Percentiles rank a stretch among this genome's conserved stretches.
Conservation (phyloP, 2,329 filamentous ascomycete species). For the Diaporthe longicolla region DNA sequence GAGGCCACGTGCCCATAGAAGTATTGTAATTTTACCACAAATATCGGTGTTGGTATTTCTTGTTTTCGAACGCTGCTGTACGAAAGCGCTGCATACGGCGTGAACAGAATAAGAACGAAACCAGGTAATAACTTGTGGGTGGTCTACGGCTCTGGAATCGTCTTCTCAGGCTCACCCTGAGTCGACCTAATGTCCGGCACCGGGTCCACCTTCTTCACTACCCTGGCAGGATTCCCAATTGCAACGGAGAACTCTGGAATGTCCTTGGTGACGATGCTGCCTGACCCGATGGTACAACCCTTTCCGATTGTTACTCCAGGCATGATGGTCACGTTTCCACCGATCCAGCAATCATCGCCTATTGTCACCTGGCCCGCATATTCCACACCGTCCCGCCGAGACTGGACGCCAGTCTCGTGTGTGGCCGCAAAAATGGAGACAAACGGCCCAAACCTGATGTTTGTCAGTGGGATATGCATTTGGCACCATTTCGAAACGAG, state of each 20-base stretch:
- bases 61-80: too few relatives aligned
- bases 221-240: slow-evolving; percentile 62
- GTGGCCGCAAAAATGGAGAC: slow-evolving; percentile 79
- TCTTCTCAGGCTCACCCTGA: not conserved
- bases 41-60: too few relatives aligned
- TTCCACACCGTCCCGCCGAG: slow-evolving; percentile 62
- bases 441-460: slow-evolving; percentile 74
- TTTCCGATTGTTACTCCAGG: slow-evolving; percentile 67
- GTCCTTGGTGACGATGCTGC: slow-evolving; percentile 64
- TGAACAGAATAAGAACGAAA: too few relatives aligned
- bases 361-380: slow-evolving; percentile 63
- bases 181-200: slow-evolving; percentile 50
- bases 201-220: slow-evolving; percentile 62
- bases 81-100: too few relatives aligned
- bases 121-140: too few relatives aligned
- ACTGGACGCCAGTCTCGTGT: slow-evolving; percentile 76
- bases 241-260: slow-evolving; percentile 64
- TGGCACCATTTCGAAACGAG: not conserved
- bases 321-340: slow-evolving; percentile 63
- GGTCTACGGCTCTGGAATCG: slow-evolving; percentile 34
- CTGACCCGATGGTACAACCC: slow-evolving; percentile 65
- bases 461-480: not conserved
- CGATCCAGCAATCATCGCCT: slow-evolving; percentile 70
- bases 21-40: too few relatives aligned
- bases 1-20: too few relatives aligned